Evolutionary conservation across 2,329 filamentous ascomycete species (phyloP), one percentile per base, ranked within the genome.

Genomic region (Colletotrichum sp.): DNA sequence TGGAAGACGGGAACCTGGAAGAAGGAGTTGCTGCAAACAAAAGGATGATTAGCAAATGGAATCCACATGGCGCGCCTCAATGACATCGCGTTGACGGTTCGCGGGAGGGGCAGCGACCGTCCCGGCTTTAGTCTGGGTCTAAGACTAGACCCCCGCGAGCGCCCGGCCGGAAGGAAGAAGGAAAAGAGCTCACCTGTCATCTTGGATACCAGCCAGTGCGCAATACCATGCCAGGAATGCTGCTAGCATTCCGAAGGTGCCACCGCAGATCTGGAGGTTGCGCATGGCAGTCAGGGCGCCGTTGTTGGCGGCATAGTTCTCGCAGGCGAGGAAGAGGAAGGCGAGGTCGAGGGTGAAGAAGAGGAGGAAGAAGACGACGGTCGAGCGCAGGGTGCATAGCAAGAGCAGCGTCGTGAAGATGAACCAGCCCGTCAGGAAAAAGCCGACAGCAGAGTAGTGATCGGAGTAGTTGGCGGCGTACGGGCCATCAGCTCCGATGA

Each of bases 1-100:
- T 98, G 96, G 81, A 94, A 93, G 78, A 98, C 96, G 68, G 96
- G 96, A 77, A 98, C 92, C 84, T 97, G 90, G 89, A 98, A 97
- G 92, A 98, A 98, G 32, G 91, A 93, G 86, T 93, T 93, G 88
- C 95, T 97, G 81, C 76, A 61, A 69, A 68, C 52, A 60, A 71
- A 22, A n/a, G 11, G n/a, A 63, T 65, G 82, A 88, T 76, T 75
- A 63, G 55, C 74, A 63, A 67, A 67, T 7, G 36, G 30, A 65
- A 73, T 73, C 64, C 70, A 73, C 70, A 48, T 59, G 4, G 61
- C n/a, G 36, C 39, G 52, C 32, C 12, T 34, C 12, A 22, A 11
- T 48, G 25, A 19, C 64, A 52, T 34, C 48, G 7, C 22, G 12
- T 55, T 32, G 15, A 39, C 13, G n/a, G 55, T 27, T 9, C 9